Conservation (phyloP, 768 basidiomycete genomes). For the Rossbeevera mucosa region DNA sequence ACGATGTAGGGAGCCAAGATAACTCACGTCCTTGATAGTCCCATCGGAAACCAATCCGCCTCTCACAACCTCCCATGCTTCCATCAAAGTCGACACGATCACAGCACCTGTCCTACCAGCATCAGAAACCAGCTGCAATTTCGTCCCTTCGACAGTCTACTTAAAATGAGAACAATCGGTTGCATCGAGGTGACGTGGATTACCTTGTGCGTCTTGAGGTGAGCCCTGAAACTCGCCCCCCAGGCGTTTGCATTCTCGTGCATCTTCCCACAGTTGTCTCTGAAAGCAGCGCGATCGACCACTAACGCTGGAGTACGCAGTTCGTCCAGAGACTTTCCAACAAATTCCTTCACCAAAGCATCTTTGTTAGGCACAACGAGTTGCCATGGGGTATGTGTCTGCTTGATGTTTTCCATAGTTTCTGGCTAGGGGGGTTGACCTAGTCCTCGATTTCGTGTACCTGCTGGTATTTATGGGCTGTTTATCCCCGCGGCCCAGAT, state of each 20-base stretch:
- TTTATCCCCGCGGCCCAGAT: slow-evolving; percentile 1
- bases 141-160: slow-evolving; percentile 72
- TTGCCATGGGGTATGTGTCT: slow-evolving; percentile 45
- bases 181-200: neutral
- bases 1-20: neutral
- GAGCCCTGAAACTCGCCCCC: slow-evolving; percentile 72
- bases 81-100: slow-evolving; percentile 78
- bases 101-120: slow-evolving; percentile 55
- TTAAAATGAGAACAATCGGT: slow-evolving; percentile 7
- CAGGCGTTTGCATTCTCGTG: slow-evolving; percentile 59
- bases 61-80: slow-evolving; percentile 70
- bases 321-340: slow-evolving; percentile 49
- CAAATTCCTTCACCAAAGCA: slow-evolving; percentile 49
- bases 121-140: slow-evolving; percentile 58
- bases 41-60: slow-evolving; percentile 67
- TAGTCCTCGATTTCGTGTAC: neutral
- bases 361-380: slow-evolving; percentile 44
- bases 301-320: slow-evolving; percentile 76
- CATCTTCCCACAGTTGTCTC: slow-evolving; percentile 70
- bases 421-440: neutral
- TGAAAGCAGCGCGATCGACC: slow-evolving; percentile 70
- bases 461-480: slow-evolving; percentile 4
- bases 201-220: slow-evolving; percentile 84
- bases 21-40: slow-evolving; percentile 70
- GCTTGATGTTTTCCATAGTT: slow-evolving; percentile 28